Base-by-base conservation (phyloP, 306 rosid species). In the barrel medic (Medicago truncatula) region DNA sequence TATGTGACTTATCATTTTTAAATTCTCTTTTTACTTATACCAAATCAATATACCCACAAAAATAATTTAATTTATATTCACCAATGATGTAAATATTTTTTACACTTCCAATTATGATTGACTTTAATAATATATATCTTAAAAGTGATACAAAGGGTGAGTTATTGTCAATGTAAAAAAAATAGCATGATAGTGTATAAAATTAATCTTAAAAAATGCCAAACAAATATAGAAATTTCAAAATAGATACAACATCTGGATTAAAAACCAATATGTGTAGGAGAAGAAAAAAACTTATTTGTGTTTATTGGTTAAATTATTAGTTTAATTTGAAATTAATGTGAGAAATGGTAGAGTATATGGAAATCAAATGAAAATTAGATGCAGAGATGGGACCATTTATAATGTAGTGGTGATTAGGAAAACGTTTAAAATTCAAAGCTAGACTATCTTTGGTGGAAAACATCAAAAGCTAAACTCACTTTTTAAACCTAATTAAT, bases 381-480 rank as follows among this genome's bases (percentile, higher is more conserved):
- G 74, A 69, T 54, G 43, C 31, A 21, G 25, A 43, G 60, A 80
- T 73, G 80, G 82, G 80, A 17, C 56, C 82, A 10, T 73, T 41
- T 76, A 61, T 77, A 68, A 76, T 83, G 70, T 53, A 44, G 68
- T 71, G 38, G 70, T 76, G 71, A 73, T 73, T 80, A 60, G 79
- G 70, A 36, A 25, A 76, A 34, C 14, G 56, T 61, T 73, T 70
- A 5, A 63, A 79, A 79, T 81, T 79, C 67, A 83, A 86, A 85
- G 76, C 4, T 77, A 77, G 44, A 79, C n/a, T 52, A 49, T 76
- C 75, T 83, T 85, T 83, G 74, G 73, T 79, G 81, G 78, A 73
- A 76, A 83, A 86, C 82, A 84, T 78, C 82, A 79, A 81, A 81
- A 82, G 89, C 81, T 66, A 84, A 80, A 73, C 76, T 79, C 80